Conservation (phyloP, 257 asterid genomes). For the Nicotiana tomentosiformis region DNA sequence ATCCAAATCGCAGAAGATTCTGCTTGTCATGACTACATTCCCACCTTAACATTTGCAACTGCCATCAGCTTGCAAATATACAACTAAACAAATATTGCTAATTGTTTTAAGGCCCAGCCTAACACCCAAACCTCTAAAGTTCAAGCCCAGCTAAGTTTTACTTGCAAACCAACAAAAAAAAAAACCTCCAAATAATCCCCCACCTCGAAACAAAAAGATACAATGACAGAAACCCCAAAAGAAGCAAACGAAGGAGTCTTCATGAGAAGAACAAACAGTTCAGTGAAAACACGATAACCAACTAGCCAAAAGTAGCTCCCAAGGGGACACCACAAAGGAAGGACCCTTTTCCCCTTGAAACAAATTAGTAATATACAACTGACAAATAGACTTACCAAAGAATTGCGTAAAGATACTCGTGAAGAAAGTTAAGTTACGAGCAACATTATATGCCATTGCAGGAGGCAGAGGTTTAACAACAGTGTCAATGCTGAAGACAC, state of each 20-base stretch:
- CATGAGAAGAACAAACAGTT: not conserved
- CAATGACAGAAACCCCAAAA: not conserved
- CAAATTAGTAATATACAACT: not conserved
- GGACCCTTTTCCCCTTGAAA: not conserved
- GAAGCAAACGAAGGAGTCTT: not conserved
- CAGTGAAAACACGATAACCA: not conserved
- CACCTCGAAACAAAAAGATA: not conserved
- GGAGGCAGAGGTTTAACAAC: constrained; percentile 93
- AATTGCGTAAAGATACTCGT: constrained; percentile 93
- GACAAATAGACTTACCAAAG: constrained; percentile 46
- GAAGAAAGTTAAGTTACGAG: constrained; percentile 89
- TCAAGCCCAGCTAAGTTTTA: not conserved
- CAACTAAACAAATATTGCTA: not conserved
- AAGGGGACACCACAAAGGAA: not conserved
- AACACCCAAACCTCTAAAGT: not conserved
- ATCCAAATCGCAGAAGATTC: not conserved
- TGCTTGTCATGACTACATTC: not conserved
- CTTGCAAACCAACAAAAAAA: not conserved
- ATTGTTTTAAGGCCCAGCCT: not conserved
- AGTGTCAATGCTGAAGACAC: constrained; percentile 85
- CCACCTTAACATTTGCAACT: not conserved
- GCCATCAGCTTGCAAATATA: not conserved
- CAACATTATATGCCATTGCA: constrained; percentile 64
- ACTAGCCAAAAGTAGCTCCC: not conserved
- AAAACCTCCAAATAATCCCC: not conserved